Conservation (phyloP, 1,284 basidiomycete genomes). For the Marasmius fiardii region DNA sequence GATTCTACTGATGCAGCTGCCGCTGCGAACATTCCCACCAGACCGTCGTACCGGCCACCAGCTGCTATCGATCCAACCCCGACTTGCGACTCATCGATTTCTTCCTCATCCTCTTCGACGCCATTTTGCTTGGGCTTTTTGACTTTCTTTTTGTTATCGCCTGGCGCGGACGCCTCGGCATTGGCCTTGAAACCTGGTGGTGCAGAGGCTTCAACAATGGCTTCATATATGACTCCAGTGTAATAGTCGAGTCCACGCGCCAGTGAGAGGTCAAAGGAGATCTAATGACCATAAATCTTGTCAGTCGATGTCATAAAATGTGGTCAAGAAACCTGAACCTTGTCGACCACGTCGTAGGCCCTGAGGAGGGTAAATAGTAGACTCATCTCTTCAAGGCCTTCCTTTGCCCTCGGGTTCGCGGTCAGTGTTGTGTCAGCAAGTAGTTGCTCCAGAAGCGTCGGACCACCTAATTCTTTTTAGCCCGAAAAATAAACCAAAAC, state of each 20-base stretch:
- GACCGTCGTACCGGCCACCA: slow-evolving; percentile 94
- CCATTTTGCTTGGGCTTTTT: slow-evolving; percentile 43
- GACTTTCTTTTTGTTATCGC: slow-evolving; percentile 43
- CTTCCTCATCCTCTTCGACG: slow-evolving; percentile 58
- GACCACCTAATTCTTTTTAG: slow-evolving; percentile 52
- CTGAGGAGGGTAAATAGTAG: slow-evolving; percentile 83
- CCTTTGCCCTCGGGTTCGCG: slow-evolving; percentile 73
- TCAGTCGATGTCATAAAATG: slow-evolving; percentile 5
- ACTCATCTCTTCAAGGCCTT: slow-evolving; percentile 90
- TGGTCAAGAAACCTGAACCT: slow-evolving; percentile 38
- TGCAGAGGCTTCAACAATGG: slow-evolving; percentile 89
- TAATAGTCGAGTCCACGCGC: slow-evolving; percentile 98
- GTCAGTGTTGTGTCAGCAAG: slow-evolving; percentile 65
- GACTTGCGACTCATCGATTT: slow-evolving; percentile 89
- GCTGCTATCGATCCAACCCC: slow-evolving; percentile 98
- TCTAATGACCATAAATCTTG: slow-evolving; percentile 37
- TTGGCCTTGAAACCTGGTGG: slow-evolving; percentile 76
- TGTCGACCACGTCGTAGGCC: slow-evolving; percentile 79
- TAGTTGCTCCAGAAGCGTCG: slow-evolving; percentile 77
- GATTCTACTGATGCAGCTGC: slow-evolving; percentile 69
- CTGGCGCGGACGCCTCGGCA: slow-evolving; percentile 39
- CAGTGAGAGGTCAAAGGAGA: slow-evolving; percentile 95
- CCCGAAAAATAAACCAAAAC: slow-evolving; percentile 1
- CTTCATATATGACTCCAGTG: slow-evolving; percentile 99
- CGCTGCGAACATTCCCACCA: slow-evolving; percentile 88